A percentile compares a stretch with the other conserved stretches of the same genome.
These are phyloP conservation scores for Aspergillus vadensis DNA, from an alignment of 2,329 filamentous ascomycete genomes.

Conservation along the genomic window DNA sequence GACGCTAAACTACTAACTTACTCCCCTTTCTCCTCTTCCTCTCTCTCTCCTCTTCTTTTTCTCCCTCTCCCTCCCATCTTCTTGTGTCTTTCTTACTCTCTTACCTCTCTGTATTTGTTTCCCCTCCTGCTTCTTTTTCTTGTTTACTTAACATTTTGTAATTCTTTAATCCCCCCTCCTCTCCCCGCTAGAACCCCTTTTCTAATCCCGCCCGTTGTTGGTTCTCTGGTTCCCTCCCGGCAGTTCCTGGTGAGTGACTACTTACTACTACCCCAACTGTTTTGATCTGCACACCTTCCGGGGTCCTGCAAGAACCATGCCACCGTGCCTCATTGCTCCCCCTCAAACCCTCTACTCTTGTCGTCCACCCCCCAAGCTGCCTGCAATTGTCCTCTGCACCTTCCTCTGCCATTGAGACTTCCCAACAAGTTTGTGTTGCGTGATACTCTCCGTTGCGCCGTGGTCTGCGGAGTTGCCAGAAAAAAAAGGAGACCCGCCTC, in stretches of 20 bases:
- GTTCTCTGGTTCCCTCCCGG: not conserved
- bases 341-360: not conserved
- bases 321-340: not conserved
- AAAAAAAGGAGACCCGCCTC: constrained; percentile 13
- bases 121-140: constrained; percentile 13
- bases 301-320: not conserved
- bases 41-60: constrained; percentile 15
- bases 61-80: constrained; percentile 26
- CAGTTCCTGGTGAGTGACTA: constrained; percentile 5
- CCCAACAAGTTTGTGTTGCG: not conserved
- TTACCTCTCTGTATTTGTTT: constrained; percentile 12
- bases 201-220: not conserved
- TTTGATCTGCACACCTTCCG: constrained; percentile 2
- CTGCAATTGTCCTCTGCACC: no score
- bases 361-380: not conserved
- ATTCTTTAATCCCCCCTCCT: constrained; percentile 14
- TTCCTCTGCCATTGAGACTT: constrained; percentile 1
- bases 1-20: not conserved
- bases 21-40: not conserved
- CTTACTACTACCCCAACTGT: not conserved
- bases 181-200: constrained; percentile 11
- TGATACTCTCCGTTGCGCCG: not conserved
- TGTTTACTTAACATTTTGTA: constrained; percentile 19
- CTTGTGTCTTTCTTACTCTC: constrained; percentile 17
- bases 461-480: constrained; percentile 4